Evolutionary conservation across 2,329 filamentous ascomycete species (phyloP).

Genomic region (Penicillium decumbens): DNA sequence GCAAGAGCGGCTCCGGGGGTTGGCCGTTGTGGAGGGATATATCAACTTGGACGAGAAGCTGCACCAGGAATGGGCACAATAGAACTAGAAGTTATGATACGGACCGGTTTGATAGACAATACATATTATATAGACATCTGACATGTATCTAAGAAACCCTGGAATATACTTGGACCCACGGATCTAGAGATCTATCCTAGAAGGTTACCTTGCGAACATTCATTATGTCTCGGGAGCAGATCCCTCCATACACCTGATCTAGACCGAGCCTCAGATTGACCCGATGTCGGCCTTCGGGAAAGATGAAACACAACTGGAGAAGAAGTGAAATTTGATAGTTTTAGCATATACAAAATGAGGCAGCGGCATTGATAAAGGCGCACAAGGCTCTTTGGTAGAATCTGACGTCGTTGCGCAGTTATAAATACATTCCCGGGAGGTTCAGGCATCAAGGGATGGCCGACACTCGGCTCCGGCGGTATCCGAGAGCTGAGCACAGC

Average conservation of each 20-base stretch:
- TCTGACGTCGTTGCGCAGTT: too few relatives aligned
- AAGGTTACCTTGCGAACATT: too few relatives aligned
- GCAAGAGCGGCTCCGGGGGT: slow-evolving; percentile 51
- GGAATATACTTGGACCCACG: not conserved
- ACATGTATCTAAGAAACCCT: too few relatives aligned
- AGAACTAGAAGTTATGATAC: not conserved
- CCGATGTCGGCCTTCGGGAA: not conserved
- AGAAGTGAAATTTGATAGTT: not conserved
- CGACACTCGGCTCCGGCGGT: slow-evolving; percentile 13
- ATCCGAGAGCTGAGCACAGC: slow-evolving; percentile 16
- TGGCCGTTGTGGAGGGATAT: slow-evolving; percentile 54
- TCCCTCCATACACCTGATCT: not conserved
- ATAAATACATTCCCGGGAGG: not conserved
- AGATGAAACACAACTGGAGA: not conserved
- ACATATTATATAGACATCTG: not conserved
- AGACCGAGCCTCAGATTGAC: not conserved
- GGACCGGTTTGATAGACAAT: not conserved
- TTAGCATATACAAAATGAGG: not conserved
- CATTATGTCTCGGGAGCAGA: not conserved
- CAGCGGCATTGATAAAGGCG: not conserved
- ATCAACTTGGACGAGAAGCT: slow-evolving; percentile 49
- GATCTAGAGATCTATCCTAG: not conserved
- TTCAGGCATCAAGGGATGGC: not conserved
- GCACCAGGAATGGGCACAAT: slow-evolving; percentile 45
- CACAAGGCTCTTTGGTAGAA: not conserved